phyloP scores from a whole-genome alignment of 176 grass and related monocot species.

The Areca catechu region DNA sequence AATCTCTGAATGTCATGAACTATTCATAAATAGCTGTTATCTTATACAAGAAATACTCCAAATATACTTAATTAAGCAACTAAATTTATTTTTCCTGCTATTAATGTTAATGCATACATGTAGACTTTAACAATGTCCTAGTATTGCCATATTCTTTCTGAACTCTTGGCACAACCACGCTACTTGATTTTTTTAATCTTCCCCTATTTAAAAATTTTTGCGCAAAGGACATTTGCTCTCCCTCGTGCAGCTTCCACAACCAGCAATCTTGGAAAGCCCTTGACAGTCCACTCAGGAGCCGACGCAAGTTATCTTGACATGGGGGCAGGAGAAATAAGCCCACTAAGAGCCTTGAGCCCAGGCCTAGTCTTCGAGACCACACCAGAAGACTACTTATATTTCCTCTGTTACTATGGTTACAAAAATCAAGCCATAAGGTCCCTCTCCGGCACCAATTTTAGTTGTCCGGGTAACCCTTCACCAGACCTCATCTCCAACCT shows the following conservation, averaged over 20 bases:
- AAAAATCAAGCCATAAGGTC: conserved; percentile 60
- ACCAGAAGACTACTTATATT: conserved; percentile 62
- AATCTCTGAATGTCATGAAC: too few species aligned
- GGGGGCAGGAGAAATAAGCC: conserved; percentile 89
- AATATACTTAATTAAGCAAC: too few species aligned
- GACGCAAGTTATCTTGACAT: conserved; percentile 69
- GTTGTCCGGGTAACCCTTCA: conserved; percentile 38
- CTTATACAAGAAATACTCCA: too few species aligned
- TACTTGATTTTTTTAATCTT: too few species aligned
- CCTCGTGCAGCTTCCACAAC: conserved; percentile 35
- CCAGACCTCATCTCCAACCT: conserved; percentile 59
- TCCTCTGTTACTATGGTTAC: conserved; percentile 92
- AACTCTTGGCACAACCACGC: too few species aligned
- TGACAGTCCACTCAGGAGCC: conserved; percentile 52
- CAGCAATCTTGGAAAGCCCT: conserved; percentile 56
- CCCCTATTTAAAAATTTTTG: too few species aligned
- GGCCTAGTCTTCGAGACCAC: conserved; percentile 82
- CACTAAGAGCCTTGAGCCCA: conserved; percentile 77
- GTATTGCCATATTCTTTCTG: too few species aligned
- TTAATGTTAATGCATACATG: too few species aligned
- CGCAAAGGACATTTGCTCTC: neutral
- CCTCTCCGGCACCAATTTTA: conserved; percentile 40
- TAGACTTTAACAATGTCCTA: too few species aligned
- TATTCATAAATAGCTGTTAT: too few species aligned
- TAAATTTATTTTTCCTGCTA: too few species aligned